phyloP scores from a whole-genome alignment of 176 grass and related monocot species.

The Lolium rigidum region DNA sequence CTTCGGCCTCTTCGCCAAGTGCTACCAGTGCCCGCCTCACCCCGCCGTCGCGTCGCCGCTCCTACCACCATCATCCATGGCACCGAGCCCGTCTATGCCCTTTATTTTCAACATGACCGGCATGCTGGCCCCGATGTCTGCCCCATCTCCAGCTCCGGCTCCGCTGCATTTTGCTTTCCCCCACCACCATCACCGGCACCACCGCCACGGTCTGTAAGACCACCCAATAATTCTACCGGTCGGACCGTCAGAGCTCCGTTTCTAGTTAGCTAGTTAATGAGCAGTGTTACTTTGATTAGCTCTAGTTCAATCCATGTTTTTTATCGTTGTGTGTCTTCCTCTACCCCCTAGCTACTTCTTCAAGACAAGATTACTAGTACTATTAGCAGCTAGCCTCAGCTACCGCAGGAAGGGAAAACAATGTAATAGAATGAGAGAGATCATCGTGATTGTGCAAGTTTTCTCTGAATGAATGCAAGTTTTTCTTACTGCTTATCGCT shows the following conservation, averaged over 20 bases:
- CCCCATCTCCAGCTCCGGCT: slow-evolving; percentile 20
- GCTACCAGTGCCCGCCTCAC: slow-evolving; percentile 84
- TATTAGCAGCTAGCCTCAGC: neutral
- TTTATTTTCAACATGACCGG: slow-evolving; percentile 24
- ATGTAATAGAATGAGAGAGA: neutral
- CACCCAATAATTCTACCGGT: neutral
- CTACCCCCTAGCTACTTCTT: neutral
- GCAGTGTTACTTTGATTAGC: slow-evolving; percentile 7
- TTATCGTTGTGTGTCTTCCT: neutral
- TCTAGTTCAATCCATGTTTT: neutral
- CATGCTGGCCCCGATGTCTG: slow-evolving; percentile 25
- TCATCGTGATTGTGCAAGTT: neutral
- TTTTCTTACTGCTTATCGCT: neutral
- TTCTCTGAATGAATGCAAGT: neutral
- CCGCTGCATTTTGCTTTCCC: slow-evolving; percentile 44
- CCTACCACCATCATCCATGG: neutral
- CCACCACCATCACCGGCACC: slow-evolving; percentile 54
- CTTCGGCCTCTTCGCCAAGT: slow-evolving; percentile 94
- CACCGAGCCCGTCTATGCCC: slow-evolving; percentile 20
- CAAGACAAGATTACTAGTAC: too few relatives aligned
- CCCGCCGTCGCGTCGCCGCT: neutral
- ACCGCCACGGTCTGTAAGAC: slow-evolving; percentile 51
- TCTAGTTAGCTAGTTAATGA: slow-evolving; percentile 36
- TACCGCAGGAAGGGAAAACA: neutral
- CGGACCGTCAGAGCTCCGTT: neutral